phyloP scores from a whole-genome alignment of 192 early-diverging fungal genomes.

The Gryganskiella cystojenkinii region DNA sequence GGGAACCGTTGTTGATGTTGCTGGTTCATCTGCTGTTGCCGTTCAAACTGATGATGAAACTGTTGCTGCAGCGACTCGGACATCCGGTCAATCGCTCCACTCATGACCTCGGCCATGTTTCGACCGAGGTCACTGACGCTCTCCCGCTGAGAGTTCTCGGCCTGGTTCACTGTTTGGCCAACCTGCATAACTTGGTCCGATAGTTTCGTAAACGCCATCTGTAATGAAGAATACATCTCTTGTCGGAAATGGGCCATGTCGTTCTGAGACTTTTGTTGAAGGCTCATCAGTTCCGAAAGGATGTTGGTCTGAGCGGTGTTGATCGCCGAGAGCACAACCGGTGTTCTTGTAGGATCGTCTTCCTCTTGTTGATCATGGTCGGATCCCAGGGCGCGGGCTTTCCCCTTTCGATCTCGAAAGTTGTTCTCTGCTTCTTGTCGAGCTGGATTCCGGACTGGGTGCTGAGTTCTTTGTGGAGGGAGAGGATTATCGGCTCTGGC shows the following conservation, averaged over 20 bases:
- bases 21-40: slow-evolving; percentile 1
- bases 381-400: slow-evolving; percentile 9
- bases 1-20: slow-evolving; percentile 5
- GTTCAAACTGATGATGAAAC: slow-evolving; percentile 24
- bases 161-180: slow-evolving; percentile 27
- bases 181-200: slow-evolving; percentile 42
- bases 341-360: slow-evolving; percentile 31
- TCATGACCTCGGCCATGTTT: slow-evolving; percentile 36
- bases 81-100: slow-evolving; percentile 35
- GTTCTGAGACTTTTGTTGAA: slow-evolving; percentile 18
- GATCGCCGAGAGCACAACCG: slow-evolving; percentile 39
- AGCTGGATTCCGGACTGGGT: slow-evolving; percentile 1
- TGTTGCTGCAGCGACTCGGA: slow-evolving; percentile 34
- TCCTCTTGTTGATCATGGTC: slow-evolving; percentile 7
- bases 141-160: slow-evolving; percentile 29
- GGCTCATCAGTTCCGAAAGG: slow-evolving; percentile 33
- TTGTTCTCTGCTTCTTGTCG: slow-evolving; percentile 21
- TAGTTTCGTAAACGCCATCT: slow-evolving; percentile 37
- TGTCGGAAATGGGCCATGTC: slow-evolving; percentile 39
- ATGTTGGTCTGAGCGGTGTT: slow-evolving; percentile 52
- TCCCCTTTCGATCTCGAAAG: slow-evolving; percentile 40
- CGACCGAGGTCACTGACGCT: slow-evolving; percentile 27
- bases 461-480: no score
- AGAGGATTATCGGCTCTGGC: background rate
- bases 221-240: slow-evolving; percentile 35